Percentiles rank a stretch among this genome's conserved stretches.
Conservation (phyloP, 2,329 filamentous ascomycete species). For the Ophiostoma himal-ulmi region DNA sequence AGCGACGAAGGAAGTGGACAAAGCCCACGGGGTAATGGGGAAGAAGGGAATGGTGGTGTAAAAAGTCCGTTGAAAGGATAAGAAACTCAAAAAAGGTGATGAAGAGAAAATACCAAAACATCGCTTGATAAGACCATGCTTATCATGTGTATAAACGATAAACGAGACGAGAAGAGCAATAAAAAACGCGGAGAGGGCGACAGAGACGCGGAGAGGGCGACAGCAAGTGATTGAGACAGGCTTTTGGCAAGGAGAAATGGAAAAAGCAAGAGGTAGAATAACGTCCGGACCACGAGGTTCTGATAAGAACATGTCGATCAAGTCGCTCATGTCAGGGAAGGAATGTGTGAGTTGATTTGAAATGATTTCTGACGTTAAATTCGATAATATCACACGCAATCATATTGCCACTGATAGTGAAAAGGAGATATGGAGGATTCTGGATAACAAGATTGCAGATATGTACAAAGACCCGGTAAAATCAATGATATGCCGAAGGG, state of each 20-base stretch:
- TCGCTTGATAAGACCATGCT: neutral
- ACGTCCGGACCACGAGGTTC: neutral
- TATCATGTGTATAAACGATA: neutral
- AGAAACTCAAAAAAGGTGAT: neutral
- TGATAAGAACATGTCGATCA: neutral
- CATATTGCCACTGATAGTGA: neutral
- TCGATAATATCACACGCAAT: neutral
- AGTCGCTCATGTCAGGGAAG: neutral
- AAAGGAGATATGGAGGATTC: neutral
- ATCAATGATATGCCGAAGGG: neutral
- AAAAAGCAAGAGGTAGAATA: neutral
- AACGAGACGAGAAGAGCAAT: neutral
- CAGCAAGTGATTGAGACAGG: neutral
- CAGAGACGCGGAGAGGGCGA: neutral
- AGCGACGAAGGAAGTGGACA: neutral
- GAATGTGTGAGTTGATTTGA: neutral
- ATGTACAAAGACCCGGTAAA: neutral
- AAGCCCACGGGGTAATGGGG: neutral
- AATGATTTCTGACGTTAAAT: too few relatives aligned
- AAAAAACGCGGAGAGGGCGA: neutral
- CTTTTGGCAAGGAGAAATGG: neutral
- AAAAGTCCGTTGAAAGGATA: neutral
- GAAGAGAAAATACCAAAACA: neutral
- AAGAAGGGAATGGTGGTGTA: neutral
- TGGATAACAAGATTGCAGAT: conserved; percentile 4